phyloP scores from a whole-genome alignment of 768 basidiomycete species.

The Suillus spraguei region DNA sequence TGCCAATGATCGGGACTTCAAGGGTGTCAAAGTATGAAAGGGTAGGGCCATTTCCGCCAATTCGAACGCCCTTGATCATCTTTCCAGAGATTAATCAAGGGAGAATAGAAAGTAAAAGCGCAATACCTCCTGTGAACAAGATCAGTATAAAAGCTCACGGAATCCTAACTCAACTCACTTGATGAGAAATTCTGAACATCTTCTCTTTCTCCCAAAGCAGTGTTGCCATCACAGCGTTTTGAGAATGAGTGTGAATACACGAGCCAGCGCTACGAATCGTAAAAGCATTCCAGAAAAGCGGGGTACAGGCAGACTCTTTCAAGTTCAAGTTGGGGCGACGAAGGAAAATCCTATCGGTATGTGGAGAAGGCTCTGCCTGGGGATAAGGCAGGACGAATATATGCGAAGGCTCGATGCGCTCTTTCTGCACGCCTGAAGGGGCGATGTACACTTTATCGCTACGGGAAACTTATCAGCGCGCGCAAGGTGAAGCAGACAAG shows the following conservation, averaged over 20 bases:
- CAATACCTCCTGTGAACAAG: slow-evolving; percentile 43
- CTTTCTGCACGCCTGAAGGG: slow-evolving; percentile 90
- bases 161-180: slow-evolving; percentile 42
- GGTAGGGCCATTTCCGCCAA: slow-evolving; percentile 74
- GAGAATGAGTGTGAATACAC: slow-evolving; percentile 91
- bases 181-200: slow-evolving; percentile 81
- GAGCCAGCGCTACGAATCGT: slow-evolving; percentile 77
- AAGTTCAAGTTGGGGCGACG: slow-evolving; percentile 70
- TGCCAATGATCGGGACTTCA: slow-evolving; percentile 86
- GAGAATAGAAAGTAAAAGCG: background rate
- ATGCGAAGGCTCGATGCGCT: slow-evolving; percentile 78
- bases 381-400: slow-evolving; percentile 89
- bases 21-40: slow-evolving; percentile 86
- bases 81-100: slow-evolving; percentile 30
- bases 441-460: slow-evolving; percentile 85
- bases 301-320: slow-evolving; percentile 88
- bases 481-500: background rate
- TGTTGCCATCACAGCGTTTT: slow-evolving; percentile 89
- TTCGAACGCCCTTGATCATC: slow-evolving; percentile 92
- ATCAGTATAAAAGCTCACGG: background rate
- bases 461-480: slow-evolving; percentile 5
- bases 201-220: slow-evolving; percentile 66
- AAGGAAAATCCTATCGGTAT: slow-evolving; percentile 75
- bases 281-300: slow-evolving; percentile 92
- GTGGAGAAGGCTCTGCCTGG: slow-evolving; percentile 57